Evolutionary conservation across 768 basidiomycete species (phyloP).

Genomic region (Rubroboletus pulcherrimus): DNA sequence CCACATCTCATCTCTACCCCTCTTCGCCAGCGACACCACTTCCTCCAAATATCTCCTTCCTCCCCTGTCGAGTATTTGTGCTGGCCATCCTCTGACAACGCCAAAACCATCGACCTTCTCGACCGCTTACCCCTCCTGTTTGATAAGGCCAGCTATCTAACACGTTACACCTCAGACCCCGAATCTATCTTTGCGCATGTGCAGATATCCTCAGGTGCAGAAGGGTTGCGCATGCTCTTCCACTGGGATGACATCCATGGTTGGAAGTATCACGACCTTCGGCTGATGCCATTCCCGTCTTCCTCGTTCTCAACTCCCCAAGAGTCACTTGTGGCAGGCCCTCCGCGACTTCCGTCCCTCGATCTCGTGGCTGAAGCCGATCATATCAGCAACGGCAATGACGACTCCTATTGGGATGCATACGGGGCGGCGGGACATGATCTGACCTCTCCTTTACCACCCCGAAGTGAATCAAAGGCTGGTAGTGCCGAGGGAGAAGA

Average conservation of each 20-base stretch:
- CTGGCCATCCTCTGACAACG: constrained; percentile 52
- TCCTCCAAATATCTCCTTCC: constrained; percentile 52
- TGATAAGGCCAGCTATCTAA: constrained; percentile 30
- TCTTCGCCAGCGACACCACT: constrained; percentile 61
- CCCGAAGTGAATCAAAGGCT: constrained; percentile 15
- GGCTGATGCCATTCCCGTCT: constrained; percentile 68
- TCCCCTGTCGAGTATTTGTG: constrained; percentile 55
- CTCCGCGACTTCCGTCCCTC: not conserved
- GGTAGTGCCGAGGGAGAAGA: constrained; percentile 39
- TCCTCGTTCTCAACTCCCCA: constrained; percentile 29
- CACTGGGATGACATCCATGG: constrained; percentile 52
- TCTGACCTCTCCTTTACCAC: constrained; percentile 11
- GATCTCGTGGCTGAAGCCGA: constrained; percentile 8
- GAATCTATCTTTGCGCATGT: constrained; percentile 58
- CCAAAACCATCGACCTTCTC: constrained; percentile 41
- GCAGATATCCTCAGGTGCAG: constrained; percentile 36
- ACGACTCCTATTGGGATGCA: constrained; percentile 67
- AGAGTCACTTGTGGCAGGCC: constrained; percentile 17
- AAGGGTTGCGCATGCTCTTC: constrained; percentile 59
- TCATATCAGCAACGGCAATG: constrained; percentile 31
- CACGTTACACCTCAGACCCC: constrained; percentile 43
- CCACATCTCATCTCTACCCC: constrained; percentile 56
- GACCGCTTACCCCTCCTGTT: constrained; percentile 32
- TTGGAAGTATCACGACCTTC: constrained; percentile 72
- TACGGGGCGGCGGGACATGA: constrained; percentile 44